Evolutionary conservation across 73 alveolate genomes (phyloP), one percentile per base, ranked within the genome.

Genomic region (Tetrahymena borealis): DNA sequence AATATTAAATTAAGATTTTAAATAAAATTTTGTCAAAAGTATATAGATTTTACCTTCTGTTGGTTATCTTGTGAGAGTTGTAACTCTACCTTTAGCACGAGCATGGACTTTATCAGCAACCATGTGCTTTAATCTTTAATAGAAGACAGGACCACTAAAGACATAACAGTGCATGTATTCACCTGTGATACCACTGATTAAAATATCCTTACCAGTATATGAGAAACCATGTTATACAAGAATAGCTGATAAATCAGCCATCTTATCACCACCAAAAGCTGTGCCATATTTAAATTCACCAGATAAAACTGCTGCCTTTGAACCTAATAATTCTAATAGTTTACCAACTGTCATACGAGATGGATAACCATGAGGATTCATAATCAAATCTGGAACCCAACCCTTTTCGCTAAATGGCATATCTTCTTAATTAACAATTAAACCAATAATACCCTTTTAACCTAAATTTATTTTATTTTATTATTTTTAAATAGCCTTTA

Each of bases 291-390:
- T 98, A 90, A 91, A 96, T 90, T 96, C 94, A 35, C 99, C 99
- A 91, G 95, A 97, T 15, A 97, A 91, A 31, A 97, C 98, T 18
- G 99, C 99, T 16, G 99, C 95, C 94, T 98, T 98, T 78, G 99
- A 99, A 13, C 98, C 96, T 1, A 96, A 78, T 90, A 97, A 94
- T 95, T 99, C 99, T 42, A 99, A 96, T 96, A 99, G 91, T 96
- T 99, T 98, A 20, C 99, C 99, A 28, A 99, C 99, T 77, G 99
- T 99, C 99, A 99, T 99, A 94, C 99, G 96, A 32, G 99, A 98
- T 1, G 99, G 99, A 94, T 98, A 99, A 24, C 99, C 99, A 33
- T 94, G 97, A 32, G 99, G 99, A 94, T 99, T 99, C 99, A 99
- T 98, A 93, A 99, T 98, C 93, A 99, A 92, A 94, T 99, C 99